Evolutionary conservation across 495 filamentous ascomycete genomes (phyloP).

Genomic region (Aspergillus sparsus): DNA sequence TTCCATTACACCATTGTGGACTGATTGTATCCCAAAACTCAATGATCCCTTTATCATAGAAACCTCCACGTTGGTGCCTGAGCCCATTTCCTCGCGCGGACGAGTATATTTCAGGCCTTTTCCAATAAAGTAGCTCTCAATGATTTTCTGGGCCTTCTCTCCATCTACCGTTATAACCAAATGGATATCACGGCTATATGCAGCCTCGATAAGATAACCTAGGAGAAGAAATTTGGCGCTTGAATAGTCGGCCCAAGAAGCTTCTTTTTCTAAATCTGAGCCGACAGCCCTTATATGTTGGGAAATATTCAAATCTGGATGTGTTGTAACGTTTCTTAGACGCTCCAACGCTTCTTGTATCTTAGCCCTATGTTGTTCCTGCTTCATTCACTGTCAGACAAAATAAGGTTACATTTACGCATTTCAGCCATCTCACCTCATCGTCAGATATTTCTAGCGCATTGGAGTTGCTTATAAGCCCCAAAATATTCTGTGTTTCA

Average conservation of each 20-base stretch:
- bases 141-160: slow-evolving; percentile 46
- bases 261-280: slow-evolving; percentile 44
- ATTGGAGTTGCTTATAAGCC: slow-evolving; percentile 29
- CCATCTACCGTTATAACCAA: slow-evolving; percentile 48
- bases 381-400: slow-evolving; percentile 22
- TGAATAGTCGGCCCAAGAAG: slow-evolving; percentile 56
- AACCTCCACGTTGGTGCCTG: slow-evolving; percentile 34
- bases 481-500: slow-evolving; percentile 28
- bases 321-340: slow-evolving; percentile 51
- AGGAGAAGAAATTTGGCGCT: slow-evolving; percentile 62
- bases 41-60: slow-evolving; percentile 40
- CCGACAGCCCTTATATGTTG: slow-evolving; percentile 38
- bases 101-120: slow-evolving; percentile 48
- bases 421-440: slow-evolving; percentile 25
- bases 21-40: slow-evolving; percentile 52
- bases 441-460: slow-evolving; percentile 13
- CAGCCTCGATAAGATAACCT: slow-evolving; percentile 49
- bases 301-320: slow-evolving; percentile 55
- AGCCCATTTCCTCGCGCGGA: slow-evolving; percentile 41
- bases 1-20: slow-evolving; percentile 37
- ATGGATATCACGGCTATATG: slow-evolving; percentile 43
- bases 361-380: slow-evolving; percentile 26
- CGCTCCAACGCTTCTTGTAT: slow-evolving; percentile 43
- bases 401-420: neutral
- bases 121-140: slow-evolving; percentile 55